A percentile compares a stretch with the other conserved stretches of the same genome.
These are phyloP conservation scores for Forsythia viridissima DNA, from an alignment of 257 asterid genomes.

Conservation along the genomic window DNA sequence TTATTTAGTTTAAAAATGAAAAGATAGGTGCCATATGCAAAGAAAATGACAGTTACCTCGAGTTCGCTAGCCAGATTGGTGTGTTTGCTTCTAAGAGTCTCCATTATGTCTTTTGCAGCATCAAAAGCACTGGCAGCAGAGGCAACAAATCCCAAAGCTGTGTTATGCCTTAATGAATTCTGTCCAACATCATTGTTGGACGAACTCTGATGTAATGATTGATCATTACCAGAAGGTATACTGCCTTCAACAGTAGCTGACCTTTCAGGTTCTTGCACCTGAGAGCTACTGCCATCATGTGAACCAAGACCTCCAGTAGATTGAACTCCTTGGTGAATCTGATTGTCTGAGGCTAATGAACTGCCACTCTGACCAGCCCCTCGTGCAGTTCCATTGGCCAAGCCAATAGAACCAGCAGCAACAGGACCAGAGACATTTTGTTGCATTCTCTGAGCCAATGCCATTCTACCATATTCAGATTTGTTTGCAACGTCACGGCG, in stretches of 20 bases:
- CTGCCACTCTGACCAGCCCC: constrained; percentile 67
- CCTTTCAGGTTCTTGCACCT: constrained; percentile 87
- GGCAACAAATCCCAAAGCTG: constrained; percentile 80
- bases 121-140: constrained; percentile 98
- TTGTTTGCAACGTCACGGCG: constrained; percentile 98
- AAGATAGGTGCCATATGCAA: constrained; percentile 15
- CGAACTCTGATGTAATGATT: constrained; percentile 62
- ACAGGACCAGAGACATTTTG: constrained; percentile 68
- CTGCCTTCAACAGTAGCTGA: constrained; percentile 62
- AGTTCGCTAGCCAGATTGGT: constrained; percentile 97
- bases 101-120: constrained; percentile 99
- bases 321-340: constrained; percentile 77
- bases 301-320: constrained; percentile 71
- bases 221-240: constrained; percentile 76
- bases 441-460: constrained; percentile 98
- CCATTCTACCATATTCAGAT: constrained; percentile 93
- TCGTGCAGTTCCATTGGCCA: constrained; percentile 78
- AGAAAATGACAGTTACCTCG: constrained; percentile 57
- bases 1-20: background rate
- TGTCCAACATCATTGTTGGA: constrained; percentile 70
- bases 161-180: constrained; percentile 74
- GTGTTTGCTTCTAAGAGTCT: constrained; percentile 92
- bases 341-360: constrained; percentile 69
- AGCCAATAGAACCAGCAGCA: constrained; percentile 51
- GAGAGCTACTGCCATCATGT: constrained; percentile 77